Evolutionary conservation across 176 grass and related monocot species (phyloP), one percentile per base, ranked within the genome.

Genomic region (Areca catechu): DNA sequence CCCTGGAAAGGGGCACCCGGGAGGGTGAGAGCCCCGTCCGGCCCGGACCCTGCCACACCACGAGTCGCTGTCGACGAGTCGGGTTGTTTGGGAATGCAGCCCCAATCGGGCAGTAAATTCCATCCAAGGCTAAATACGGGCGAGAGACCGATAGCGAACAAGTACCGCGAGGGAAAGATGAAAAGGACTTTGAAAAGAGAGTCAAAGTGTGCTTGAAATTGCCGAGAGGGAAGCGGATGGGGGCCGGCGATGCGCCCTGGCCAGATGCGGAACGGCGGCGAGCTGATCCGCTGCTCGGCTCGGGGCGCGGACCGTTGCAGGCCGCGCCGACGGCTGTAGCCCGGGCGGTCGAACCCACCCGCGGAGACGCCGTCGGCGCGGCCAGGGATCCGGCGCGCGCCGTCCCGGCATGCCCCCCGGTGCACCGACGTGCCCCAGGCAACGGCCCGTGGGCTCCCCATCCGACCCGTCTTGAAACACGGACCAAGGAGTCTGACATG

Each of bases 161-260:
- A 76, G 74, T 76, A 76, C 64, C 63, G 54, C 63, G 73, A 76
- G 73, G 73, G 67, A 71, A 71, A 71, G 67, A 71, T 71, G 67
- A 88, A 88, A 88, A 29, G 71, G 75, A 79, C 79, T 79, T 88
- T 88, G 79, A 83, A 88, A 88, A 88, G 84, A 88, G 84, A 83
- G 84, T 83, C 75, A 88, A 88, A 80, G 76, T 83, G 75, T 89
- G 71, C 79, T 80, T 87, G 84, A 88, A 87, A 87, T 82, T 87
- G 84, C 61, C 66, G 61, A 66, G 79, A 87, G 84, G 83, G 78
- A 87, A 87, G 83, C 70, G 78, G 78, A 78, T 87, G 84, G 84
- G 84, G 84, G 71, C 78, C 27, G 78, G 74, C 79, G 84, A 75
- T 75, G 74, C 70, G 58, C 43, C 69, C 5, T 54, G 72, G 62